These are phyloP conservation scores for Xylariomycetidae sp. DNA, from an alignment of 2,329 filamentous ascomycete genomes.

Conservation along the genomic window DNA sequence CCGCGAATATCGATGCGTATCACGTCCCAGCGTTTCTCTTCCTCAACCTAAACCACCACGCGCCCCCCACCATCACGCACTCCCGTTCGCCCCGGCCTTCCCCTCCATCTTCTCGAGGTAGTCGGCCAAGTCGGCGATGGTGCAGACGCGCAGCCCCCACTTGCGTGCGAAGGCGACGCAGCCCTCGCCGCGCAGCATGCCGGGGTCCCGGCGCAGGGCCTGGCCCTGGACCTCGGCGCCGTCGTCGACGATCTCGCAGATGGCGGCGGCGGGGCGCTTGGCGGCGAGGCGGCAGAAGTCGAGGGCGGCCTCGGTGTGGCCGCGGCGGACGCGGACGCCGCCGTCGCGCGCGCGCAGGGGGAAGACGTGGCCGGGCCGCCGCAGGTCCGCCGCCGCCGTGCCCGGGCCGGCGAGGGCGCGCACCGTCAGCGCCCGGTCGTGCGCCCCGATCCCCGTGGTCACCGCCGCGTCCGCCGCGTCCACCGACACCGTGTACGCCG, in stretches of 20 bases:
- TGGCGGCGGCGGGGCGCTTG: slow-evolving; percentile 70
- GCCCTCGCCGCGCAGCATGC: slow-evolving; percentile 87
- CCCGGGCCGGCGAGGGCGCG: slow-evolving; percentile 65
- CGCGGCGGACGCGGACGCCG: slow-evolving; percentile 71
- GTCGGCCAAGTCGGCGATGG: slow-evolving; percentile 81
- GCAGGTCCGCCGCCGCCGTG: slow-evolving; percentile 55
- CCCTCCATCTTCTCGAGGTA: slow-evolving; percentile 75
- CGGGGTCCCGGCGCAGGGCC: slow-evolving; percentile 59
- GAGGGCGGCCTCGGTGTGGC: slow-evolving; percentile 90
- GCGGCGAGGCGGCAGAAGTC: slow-evolving; percentile 86
- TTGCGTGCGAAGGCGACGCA: slow-evolving; percentile 82
- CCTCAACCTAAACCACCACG: too few species aligned
- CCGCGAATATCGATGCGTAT: too few species aligned
- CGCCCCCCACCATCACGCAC: too few species aligned
- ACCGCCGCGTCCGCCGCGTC: slow-evolving; percentile 69
- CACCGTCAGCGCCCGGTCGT: slow-evolving; percentile 79
- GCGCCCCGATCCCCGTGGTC: slow-evolving; percentile 85
- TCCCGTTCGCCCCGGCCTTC: slow-evolving; percentile 43
- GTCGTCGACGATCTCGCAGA: slow-evolving; percentile 88
- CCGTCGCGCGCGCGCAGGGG: slow-evolving; percentile 74
- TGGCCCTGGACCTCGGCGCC: slow-evolving; percentile 65
- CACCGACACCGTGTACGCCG: slow-evolving; percentile 87
- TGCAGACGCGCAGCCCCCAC: slow-evolving; percentile 90
- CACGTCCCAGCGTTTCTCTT: too few species aligned
- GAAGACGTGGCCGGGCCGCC: slow-evolving; percentile 84